Conservation (phyloP, 768 basidiomycete genomes). For the Lyophyllum shimeji region DNA sequence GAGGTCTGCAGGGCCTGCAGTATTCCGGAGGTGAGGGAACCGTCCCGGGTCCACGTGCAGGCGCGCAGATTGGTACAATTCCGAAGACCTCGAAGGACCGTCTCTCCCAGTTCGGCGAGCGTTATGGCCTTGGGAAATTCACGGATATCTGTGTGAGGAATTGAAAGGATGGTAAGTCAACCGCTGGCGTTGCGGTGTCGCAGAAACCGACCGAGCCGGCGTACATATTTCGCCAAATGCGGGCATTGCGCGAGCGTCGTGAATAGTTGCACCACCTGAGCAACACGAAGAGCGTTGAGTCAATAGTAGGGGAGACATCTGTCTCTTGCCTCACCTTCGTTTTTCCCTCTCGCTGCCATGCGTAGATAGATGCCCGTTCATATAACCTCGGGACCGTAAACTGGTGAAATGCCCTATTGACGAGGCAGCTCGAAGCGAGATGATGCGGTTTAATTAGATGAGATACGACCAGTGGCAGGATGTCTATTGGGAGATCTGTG, state of each 20-base stretch:
- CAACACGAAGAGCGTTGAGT: neutral
- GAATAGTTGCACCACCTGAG: slow-evolving; percentile 62
- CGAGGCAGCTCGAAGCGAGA: slow-evolving; percentile 51
- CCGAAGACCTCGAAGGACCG: slow-evolving; percentile 48
- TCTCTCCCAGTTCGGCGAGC: slow-evolving; percentile 27
- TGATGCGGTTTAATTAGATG: slow-evolving; percentile 53
- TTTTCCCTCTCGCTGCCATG: slow-evolving; percentile 72
- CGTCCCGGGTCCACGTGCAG: slow-evolving; percentile 82
- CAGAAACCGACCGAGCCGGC: slow-evolving; percentile 49
- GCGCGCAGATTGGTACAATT: slow-evolving; percentile 62
- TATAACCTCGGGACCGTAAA: slow-evolving; percentile 58
- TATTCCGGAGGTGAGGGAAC: slow-evolving; percentile 61
- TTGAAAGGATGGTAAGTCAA: neutral
- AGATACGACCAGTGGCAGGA: slow-evolving; percentile 55
- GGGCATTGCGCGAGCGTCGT: slow-evolving; percentile 53
- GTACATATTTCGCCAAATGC: slow-evolving; percentile 58
- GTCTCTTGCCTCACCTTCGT: slow-evolving; percentile 40
- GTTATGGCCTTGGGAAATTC: slow-evolving; percentile 64
- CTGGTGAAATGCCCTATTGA: slow-evolving; percentile 53
- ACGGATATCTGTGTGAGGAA: slow-evolving; percentile 58
- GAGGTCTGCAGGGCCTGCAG: slow-evolving; percentile 50
- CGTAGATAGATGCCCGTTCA: slow-evolving; percentile 55
- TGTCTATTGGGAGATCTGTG: slow-evolving; percentile 62
- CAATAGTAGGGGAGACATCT: neutral
- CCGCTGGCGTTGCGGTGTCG: neutral